A percentile compares a stretch with the other conserved stretches of the same genome.
These are phyloP conservation scores for Aspergillus nidulans DNA, from an alignment of 495 filamentous ascomycete genomes.

Conservation along the genomic window DNA sequence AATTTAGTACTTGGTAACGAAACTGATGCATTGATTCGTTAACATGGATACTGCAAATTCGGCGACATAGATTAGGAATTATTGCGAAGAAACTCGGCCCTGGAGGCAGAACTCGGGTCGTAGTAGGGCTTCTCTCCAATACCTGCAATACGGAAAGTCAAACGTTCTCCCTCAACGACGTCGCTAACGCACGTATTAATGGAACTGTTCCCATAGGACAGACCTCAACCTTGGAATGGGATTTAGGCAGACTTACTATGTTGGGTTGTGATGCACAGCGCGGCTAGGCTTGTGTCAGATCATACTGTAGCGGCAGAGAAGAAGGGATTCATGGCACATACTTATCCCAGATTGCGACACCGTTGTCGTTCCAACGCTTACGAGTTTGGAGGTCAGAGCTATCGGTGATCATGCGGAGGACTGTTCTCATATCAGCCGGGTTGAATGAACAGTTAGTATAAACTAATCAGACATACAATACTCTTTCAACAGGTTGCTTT, in stretches of 20 bases:
- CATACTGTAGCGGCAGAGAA: not conserved
- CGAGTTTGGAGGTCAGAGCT: not conserved
- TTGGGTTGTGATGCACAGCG: not conserved
- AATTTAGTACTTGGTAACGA: too few relatives aligned
- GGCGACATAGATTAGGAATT: not conserved
- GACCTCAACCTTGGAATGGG: too few relatives aligned
- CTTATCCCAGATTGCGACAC: not conserved
- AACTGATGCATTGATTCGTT: too few relatives aligned
- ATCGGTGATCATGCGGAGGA: not conserved
- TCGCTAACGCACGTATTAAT: not conserved
- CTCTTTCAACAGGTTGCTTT: slow-evolving; percentile 26
- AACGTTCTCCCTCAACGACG: not conserved
- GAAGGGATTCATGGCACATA: not conserved
- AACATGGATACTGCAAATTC: too few relatives aligned
- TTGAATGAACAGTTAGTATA: not conserved
- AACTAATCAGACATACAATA: not conserved
- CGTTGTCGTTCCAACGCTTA: not conserved
- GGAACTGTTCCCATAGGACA: not conserved
- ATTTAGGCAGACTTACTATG: not conserved
- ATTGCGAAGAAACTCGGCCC: slow-evolving; percentile 5
- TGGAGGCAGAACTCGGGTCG: not conserved
- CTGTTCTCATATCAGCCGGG: not conserved
- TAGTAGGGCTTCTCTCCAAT: not conserved
- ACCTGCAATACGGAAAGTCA: not conserved
- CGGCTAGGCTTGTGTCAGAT: not conserved